phyloP scores from a whole-genome alignment of 129 eudicot genomes.

The Flaveria linearis region DNA sequence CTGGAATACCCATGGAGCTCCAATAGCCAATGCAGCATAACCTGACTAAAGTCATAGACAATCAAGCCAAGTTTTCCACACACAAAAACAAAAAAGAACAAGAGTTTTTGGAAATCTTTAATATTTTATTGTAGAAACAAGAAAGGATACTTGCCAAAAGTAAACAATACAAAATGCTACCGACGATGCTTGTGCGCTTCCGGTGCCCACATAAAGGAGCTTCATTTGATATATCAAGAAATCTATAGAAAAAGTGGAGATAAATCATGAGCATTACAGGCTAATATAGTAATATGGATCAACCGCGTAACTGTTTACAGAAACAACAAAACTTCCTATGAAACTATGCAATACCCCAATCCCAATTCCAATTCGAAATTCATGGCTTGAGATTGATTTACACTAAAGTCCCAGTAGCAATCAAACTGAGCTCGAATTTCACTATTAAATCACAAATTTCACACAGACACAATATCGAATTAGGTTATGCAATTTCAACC shows the following conservation, averaged over 20 bases:
- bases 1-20: conserved; percentile 76
- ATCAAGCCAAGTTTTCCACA: conserved; percentile 19
- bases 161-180: conserved; percentile 81
- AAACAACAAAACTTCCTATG: conserved; percentile 10
- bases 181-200: conserved; percentile 71
- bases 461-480: not conserved
- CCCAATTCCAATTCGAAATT: not conserved
- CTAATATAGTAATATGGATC: not conserved
- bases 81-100: not conserved
- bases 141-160: conserved; percentile 76
- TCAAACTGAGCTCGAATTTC: too few species aligned
- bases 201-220: conserved; percentile 87
- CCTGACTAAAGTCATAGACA: conserved; percentile 70
- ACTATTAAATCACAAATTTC: not conserved
- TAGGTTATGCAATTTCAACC: not conserved
- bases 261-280: conserved; percentile 4
- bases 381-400: not conserved
- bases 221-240: conserved; percentile 86
- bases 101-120: not conserved
- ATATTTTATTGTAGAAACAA: conserved; percentile 6
- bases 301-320: not conserved
- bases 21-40: conserved; percentile 79
- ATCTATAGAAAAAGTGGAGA: conserved; percentile 48
- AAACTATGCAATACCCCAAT: not conserved
- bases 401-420: conserved; percentile 1